These are phyloP conservation scores for Lepiota brunneoincarnata DNA, from an alignment of 768 basidiomycete genomes.

Conservation along the genomic window DNA sequence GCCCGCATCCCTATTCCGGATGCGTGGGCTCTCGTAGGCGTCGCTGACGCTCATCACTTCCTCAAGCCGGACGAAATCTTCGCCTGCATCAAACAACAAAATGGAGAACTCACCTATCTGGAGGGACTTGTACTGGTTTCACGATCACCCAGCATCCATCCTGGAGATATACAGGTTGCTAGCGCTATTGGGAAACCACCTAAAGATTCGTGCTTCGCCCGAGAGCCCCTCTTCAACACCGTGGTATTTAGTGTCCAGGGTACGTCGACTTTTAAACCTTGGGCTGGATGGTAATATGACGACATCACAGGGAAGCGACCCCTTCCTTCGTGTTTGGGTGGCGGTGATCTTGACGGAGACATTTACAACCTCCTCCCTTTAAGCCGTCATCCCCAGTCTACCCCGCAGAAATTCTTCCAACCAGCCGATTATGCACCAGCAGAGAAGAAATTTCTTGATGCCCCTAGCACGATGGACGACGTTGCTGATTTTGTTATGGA, in stretches of 20 bases:
- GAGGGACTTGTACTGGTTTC: constrained; percentile 54
- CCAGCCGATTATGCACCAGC: constrained; percentile 52
- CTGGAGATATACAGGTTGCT: constrained; percentile 59
- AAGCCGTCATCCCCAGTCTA: constrained; percentile 31
- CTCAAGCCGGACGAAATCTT: constrained; percentile 57
- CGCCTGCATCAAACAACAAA: constrained; percentile 45
- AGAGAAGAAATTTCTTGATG: constrained; percentile 37
- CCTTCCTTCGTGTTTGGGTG: constrained; percentile 58
- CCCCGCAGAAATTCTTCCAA: constrained; percentile 17
- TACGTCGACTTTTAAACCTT: constrained; percentile 18
- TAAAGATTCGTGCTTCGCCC: constrained; percentile 44
- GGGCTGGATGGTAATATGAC: neutral
- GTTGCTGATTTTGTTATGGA: constrained; percentile 68
- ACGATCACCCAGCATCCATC: constrained; percentile 65
- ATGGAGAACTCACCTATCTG: constrained; percentile 40
- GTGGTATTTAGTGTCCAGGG: constrained; percentile 63
- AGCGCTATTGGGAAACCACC: constrained; percentile 57
- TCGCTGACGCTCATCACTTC: constrained; percentile 59
- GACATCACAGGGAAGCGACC: constrained; percentile 47
- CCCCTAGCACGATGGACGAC: constrained; percentile 54
- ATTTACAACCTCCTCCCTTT: constrained; percentile 49
- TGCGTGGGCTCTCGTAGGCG: constrained; percentile 65
- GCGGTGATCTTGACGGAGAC: constrained; percentile 70
- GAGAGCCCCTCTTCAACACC: constrained; percentile 51
- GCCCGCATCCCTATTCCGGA: constrained; percentile 64